Base-by-base conservation (phyloP, 202 grass and related monocot species). In the Hordeum pubiflorum region DNA sequence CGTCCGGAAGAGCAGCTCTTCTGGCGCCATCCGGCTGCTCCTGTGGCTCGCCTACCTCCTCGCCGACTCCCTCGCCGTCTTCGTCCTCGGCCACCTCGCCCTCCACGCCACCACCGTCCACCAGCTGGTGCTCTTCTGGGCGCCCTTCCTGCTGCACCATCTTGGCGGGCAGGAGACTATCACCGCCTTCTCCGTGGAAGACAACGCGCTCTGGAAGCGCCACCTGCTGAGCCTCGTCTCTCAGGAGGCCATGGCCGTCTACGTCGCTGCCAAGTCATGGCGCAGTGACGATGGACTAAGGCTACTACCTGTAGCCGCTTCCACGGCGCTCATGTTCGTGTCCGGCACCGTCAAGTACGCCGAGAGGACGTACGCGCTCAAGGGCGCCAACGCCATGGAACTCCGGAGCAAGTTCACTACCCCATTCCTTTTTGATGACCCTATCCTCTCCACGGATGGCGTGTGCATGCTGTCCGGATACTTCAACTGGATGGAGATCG, bases 91-190 rank as follows among this genome's bases (percentile, higher is more conserved):
- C 56, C 64, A 66, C 37, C 59, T 61, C 40, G 11, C 24, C 9
- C 38, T 78, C 39, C 58, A 22, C 0, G 40, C 52, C 43, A 38
- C 71, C n/a, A 12, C 13, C 26, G 23, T 20, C 17, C 33, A 48
- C 14, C 55, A 39, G 8, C 68, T 73, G 10, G 44, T 36, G 27
- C 46, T 79, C 39, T 79, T 85, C 66, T 73, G 72, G 21, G 31
- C 11, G 26, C 31, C 81, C 13, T 83, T 75, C 52, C 22, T 79
- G 40, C 65, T 85, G 4, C 26, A 83, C 4, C 74, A 87, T 21
- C 85, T 87, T 3, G 64, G 79, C 2, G 85, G 85, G 66, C 74
- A 74, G 21, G 79, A 87, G 21, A 79, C 79, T 22, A 83, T 83
- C 24, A 76, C 69, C 0, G 56, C 84, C 32, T 33, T 33, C 32